Percentiles rank a stretch among this genome's conserved stretches.
Evolutionary conservation across 148 eudicot genomes (phyloP).

Genomic region (Rhododendron molle): DNA sequence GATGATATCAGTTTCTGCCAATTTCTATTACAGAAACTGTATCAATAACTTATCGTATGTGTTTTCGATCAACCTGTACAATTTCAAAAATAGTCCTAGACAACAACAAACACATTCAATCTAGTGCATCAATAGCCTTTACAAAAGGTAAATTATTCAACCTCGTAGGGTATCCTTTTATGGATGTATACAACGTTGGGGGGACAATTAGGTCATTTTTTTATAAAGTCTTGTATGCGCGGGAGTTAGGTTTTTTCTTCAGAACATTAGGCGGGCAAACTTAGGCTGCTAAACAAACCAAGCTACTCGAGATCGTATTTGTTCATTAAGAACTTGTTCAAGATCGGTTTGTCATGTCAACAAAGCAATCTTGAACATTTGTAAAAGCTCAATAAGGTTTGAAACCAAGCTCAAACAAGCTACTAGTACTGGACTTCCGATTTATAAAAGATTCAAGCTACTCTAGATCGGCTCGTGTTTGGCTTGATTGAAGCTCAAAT

Average conservation of each 20-base stretch:
- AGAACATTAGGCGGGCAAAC: background rate
- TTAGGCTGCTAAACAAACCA: background rate
- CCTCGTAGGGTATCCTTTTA: background rate
- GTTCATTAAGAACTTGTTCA: too few species aligned
- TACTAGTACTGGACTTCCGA: background rate
- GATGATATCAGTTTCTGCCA: background rate
- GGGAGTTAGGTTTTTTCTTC: background rate
- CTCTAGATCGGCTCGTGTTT: background rate
- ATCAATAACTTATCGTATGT: background rate
- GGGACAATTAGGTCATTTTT: too few species aligned
- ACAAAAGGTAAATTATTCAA: background rate
- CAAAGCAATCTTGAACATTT: background rate
- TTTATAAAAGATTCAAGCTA: background rate
- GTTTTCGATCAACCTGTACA: background rate
- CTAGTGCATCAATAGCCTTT: background rate
- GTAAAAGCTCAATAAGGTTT: background rate
- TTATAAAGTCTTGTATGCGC: background rate
- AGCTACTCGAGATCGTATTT: background rate
- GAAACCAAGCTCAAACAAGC: background rate
- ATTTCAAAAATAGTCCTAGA: background rate
- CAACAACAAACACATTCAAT: background rate
- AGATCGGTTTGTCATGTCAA: background rate
- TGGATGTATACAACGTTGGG: background rate
- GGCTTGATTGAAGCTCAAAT: background rate
- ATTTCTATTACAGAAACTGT: background rate